Conservation (phyloP, 768 basidiomycete species). For the Sarcodon aspratus region DNA sequence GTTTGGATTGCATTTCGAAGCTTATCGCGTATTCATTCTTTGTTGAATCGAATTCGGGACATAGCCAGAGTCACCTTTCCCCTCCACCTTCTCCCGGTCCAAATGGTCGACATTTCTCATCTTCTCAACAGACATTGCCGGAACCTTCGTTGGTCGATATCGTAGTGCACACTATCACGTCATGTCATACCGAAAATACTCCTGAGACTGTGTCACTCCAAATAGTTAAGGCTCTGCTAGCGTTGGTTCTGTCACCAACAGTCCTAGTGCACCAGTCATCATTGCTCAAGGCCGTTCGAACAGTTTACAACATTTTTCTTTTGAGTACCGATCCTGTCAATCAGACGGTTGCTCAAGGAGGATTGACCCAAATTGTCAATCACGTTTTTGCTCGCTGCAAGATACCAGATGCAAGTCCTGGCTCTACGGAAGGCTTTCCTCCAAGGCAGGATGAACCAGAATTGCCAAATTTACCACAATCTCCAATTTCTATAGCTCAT, state of each 20-base stretch:
- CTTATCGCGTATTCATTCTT: slow-evolving; percentile 98
- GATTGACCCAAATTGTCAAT: slow-evolving; percentile 95
- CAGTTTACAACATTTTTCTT: slow-evolving; percentile 97
- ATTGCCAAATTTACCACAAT: neutral
- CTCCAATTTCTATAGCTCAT: neutral
- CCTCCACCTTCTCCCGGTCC: slow-evolving; percentile 64
- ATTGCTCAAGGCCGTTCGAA: slow-evolving; percentile 89
- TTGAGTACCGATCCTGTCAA: slow-evolving; percentile 84
- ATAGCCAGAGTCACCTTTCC: slow-evolving; percentile 38
- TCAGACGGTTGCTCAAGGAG: slow-evolving; percentile 97
- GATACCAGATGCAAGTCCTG: slow-evolving; percentile 7
- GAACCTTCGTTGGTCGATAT: slow-evolving; percentile 80
- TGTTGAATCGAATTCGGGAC: slow-evolving; percentile 44
- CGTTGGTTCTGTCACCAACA: slow-evolving; percentile 78
- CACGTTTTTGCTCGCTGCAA: slow-evolving; percentile 86
- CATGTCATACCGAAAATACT: slow-evolving; percentile 80
- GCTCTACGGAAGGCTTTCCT: too few species aligned
- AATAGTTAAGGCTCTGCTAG: slow-evolving; percentile 89
- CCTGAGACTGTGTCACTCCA: slow-evolving; percentile 90
- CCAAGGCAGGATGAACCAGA: neutral
- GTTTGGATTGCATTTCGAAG: slow-evolving; percentile 95
- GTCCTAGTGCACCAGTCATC: slow-evolving; percentile 92
- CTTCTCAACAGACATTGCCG: slow-evolving; percentile 37
- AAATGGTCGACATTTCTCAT: slow-evolving; percentile 28
- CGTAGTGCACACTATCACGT: slow-evolving; percentile 89